A percentile compares a stretch with the other conserved stretches of the same genome.
phyloP scores from a whole-genome alignment of 2,329 filamentous ascomycete species.

The Cordyceps fumosorosea region DNA sequence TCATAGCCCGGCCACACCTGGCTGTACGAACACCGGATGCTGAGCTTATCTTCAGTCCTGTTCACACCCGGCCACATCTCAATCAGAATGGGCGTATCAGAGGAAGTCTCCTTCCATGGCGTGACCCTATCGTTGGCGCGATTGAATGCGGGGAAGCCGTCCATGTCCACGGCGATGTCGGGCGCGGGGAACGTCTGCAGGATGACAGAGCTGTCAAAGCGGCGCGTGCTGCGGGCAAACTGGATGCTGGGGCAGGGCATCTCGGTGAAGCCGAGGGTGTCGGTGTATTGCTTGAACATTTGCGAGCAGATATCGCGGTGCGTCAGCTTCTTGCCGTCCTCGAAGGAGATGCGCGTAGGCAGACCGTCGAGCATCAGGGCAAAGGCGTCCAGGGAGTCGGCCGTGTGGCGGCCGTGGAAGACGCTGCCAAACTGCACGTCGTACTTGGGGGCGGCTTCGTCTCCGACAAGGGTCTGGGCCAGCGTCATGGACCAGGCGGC shows the following conservation, averaged over 20 bases:
- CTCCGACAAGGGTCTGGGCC: constrained; percentile 11
- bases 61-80: constrained; percentile 12
- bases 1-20: constrained; percentile 11
- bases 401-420: constrained; percentile 12
- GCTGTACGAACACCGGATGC: constrained; percentile 11
- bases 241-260: constrained; percentile 14
- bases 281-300: constrained; percentile 12
- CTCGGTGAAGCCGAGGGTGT: constrained; percentile 12
- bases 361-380: constrained; percentile 13
- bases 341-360: constrained; percentile 7
- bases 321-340: background rate
- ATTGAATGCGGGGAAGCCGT: constrained; percentile 10
- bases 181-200: constrained; percentile 9
- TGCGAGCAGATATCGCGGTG: constrained; percentile 11
- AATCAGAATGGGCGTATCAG: constrained; percentile 7
- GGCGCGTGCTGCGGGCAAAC: constrained; percentile 6
- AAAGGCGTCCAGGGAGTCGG: constrained; percentile 11
- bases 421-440: constrained; percentile 15
- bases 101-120: constrained; percentile 12
- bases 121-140: constrained; percentile 9
- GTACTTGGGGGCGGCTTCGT: background rate
- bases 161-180: background rate
- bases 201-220: constrained; percentile 12
- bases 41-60: constrained; percentile 4
- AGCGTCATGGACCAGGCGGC: constrained; percentile 15